phyloP scores from a whole-genome alignment of 2,329 filamentous ascomycete species.

The Colletotrichum sp. region DNA sequence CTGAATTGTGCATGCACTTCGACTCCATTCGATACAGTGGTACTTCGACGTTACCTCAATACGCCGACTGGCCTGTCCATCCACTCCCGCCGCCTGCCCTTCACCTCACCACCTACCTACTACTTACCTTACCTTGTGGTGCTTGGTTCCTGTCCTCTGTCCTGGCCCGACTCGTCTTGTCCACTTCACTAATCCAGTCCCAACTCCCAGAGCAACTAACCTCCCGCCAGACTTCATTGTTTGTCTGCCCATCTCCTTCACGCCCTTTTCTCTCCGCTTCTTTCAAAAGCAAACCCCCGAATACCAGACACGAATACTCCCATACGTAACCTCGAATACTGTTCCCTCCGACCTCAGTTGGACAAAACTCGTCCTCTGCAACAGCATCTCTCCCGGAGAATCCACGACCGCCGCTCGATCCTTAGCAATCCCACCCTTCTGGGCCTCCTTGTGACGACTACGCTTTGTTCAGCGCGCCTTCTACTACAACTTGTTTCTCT shows the following conservation, averaged over 20 bases:
- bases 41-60: neutral
- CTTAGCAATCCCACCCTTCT: neutral
- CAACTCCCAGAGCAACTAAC: neutral
- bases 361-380: neutral
- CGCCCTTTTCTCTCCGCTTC: neutral
- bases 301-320: neutral
- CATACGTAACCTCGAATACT: neutral
- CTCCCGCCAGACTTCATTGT: neutral
- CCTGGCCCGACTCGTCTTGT: neutral
- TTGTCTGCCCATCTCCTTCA: neutral
- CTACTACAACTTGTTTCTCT: neutral
- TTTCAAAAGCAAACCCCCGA: neutral
- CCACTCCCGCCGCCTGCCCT: slow-evolving; percentile 9
- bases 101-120: slow-evolving; percentile 5
- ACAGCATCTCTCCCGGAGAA: neutral
- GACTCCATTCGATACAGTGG: neutral
- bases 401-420: neutral
- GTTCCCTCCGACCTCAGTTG: neutral
- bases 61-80: neutral
- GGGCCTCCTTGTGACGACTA: neutral
- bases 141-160: neutral
- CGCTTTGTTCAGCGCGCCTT: neutral
- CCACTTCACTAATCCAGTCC: neutral
- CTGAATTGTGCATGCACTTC: neutral
- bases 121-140: neutral